Evolutionary conservation across 2,329 filamentous ascomycete species (phyloP).

Genomic region (Fusarium chaquense): DNA sequence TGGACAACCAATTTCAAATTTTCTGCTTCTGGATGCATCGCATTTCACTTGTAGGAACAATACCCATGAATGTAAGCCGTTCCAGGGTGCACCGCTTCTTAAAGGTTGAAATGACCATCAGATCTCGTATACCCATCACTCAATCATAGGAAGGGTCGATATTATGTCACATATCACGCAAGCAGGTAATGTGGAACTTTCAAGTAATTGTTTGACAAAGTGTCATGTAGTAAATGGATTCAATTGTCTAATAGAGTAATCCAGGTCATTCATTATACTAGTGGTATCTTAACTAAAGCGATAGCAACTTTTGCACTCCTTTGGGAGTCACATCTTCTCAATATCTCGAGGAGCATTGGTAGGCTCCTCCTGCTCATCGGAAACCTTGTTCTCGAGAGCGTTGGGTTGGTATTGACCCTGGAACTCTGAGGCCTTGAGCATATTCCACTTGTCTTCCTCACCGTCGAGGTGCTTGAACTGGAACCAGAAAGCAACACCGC

Average conservation of each 20-base stretch:
- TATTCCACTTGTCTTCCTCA: slow-evolving; percentile 77
- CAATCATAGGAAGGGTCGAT: rapidly evolving
- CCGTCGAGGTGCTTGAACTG: slow-evolving; percentile 73
- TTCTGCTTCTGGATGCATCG: too few relatives aligned
- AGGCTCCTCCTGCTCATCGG: slow-evolving; percentile 31
- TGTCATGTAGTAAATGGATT: neutral
- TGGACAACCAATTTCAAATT: too few relatives aligned
- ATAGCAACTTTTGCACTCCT: slow-evolving; percentile 23
- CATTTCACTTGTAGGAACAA: too few relatives aligned
- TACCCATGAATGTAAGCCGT: too few relatives aligned
- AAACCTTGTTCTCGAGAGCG: slow-evolving; percentile 48
- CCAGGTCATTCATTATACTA: slow-evolving; percentile 22
- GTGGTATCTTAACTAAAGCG: slow-evolving; percentile 35
- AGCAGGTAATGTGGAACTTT: neutral
- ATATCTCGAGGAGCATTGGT: slow-evolving; percentile 34
- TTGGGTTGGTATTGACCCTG: slow-evolving; percentile 57
- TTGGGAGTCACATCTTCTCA: slow-evolving; percentile 32
- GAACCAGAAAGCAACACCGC: slow-evolving; percentile 75
- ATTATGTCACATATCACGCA: neutral
- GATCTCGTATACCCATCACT: neutral
- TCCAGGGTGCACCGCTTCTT: too few relatives aligned
- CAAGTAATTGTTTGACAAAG: neutral
- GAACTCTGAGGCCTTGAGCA: slow-evolving; percentile 62
- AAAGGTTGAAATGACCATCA: too few relatives aligned
- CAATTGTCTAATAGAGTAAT: slow-evolving; percentile 11